Percentiles rank a stretch among this genome's conserved stretches.
Conservation (phyloP, 345 rosid species). For the Citropsis articulata region DNA sequence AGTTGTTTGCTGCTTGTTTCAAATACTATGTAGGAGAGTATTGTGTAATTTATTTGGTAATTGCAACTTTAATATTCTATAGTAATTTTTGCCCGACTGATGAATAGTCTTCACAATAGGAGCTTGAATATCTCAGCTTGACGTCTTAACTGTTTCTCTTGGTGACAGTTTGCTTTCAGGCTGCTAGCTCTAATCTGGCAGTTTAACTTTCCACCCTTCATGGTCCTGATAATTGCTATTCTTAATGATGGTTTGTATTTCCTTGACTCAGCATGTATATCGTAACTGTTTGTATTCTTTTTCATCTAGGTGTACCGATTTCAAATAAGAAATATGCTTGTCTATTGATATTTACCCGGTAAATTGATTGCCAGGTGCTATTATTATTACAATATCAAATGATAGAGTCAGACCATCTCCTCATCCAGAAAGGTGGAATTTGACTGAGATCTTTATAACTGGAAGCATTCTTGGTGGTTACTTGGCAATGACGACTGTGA, state of each 20-base stretch:
- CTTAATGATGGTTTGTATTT: conserved; percentile 49
- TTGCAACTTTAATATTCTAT: not conserved
- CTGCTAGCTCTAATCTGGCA: conserved; percentile 62
- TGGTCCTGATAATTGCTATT: conserved; percentile 61
- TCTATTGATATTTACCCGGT: not conserved
- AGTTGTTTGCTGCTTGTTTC: conserved; percentile 7
- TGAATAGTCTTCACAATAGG: not conserved
- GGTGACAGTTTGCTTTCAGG: conserved; percentile 57
- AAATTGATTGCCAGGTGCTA: conserved; percentile 34
- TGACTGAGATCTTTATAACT: conserved; percentile 51
- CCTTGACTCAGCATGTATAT: not conserved
- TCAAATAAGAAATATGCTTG: too few relatives aligned
- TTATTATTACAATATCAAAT: conserved; percentile 54
- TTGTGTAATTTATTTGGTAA: too few relatives aligned
- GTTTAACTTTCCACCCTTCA: conserved; percentile 66
- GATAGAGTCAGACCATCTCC: conserved; percentile 66
- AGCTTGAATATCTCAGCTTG: not conserved
- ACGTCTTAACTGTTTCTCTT: not conserved
- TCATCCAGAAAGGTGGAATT: conserved; percentile 58
- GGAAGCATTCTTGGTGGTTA: conserved; percentile 57
- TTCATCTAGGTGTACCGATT: too few relatives aligned
- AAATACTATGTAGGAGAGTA: too few relatives aligned
- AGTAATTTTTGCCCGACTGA: not conserved
- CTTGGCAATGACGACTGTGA: conserved; percentile 64
- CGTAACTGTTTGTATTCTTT: too few relatives aligned